These are phyloP conservation scores for Echites panduratus DNA, from an alignment of 257 asterid species.

Conservation along the genomic window DNA sequence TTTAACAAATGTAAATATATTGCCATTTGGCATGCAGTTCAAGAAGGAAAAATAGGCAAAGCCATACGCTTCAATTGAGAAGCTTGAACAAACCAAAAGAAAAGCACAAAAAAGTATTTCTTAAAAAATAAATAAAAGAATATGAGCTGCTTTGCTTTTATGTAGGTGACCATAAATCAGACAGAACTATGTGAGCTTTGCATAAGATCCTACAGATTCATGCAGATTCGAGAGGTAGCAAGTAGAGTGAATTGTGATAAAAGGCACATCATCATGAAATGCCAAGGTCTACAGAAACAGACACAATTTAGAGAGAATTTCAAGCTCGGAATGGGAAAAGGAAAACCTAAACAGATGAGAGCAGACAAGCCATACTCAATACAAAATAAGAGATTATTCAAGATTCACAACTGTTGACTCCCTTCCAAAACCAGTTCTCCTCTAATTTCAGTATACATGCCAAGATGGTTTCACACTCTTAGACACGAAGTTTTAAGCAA, in stretches of 20 bases:
- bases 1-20: background rate
- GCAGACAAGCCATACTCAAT: background rate
- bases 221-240: background rate
- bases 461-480: background rate
- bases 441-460: background rate
- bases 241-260: background rate
- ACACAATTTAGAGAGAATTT: background rate
- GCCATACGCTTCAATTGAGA: background rate
- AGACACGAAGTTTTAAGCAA: background rate
- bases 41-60: background rate
- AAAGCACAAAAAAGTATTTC: background rate
- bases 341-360: background rate
- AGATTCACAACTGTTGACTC: background rate
- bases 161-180: background rate
- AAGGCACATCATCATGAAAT: background rate
- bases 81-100: background rate
- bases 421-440: too few species aligned
- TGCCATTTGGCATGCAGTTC: background rate
- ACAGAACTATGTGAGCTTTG: background rate
- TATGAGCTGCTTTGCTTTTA: background rate
- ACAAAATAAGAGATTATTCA: background rate
- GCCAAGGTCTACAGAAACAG: background rate
- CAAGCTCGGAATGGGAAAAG: background rate
- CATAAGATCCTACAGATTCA: background rate
- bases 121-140: background rate